Conservation (phyloP, 2,329 filamentous ascomycete species). For the Paecilomyces sp. region DNA sequence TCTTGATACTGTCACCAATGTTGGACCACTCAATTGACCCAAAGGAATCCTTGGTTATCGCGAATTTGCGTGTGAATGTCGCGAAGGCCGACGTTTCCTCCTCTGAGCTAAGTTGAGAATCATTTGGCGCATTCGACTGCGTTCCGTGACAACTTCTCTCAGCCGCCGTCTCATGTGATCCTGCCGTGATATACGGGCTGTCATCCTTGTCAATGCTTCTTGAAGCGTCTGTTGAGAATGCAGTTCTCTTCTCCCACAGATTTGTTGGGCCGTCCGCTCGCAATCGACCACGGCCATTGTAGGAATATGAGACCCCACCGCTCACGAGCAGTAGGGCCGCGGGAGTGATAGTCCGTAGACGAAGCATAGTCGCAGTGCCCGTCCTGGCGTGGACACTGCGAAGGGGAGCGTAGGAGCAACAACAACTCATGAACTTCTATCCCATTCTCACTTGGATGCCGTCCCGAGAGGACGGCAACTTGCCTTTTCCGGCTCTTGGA, state of each 20-base stretch:
- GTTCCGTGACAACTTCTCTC: background rate
- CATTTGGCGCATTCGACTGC: background rate
- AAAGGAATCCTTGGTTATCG: constrained; percentile 32
- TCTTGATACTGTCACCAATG: constrained; percentile 52
- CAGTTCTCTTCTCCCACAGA: constrained; percentile 13
- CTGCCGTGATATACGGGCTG: background rate
- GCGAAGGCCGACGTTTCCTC: constrained; percentile 33
- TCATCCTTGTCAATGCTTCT: constrained; percentile 6
- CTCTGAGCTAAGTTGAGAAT: constrained; percentile 7
- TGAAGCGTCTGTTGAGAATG: constrained; percentile 16
- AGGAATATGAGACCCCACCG: constrained; percentile 18
- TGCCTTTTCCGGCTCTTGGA: background rate
- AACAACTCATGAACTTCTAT: background rate
- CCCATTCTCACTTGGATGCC: background rate
- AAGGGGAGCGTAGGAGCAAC: constrained; percentile 4
- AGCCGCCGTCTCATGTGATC: background rate
- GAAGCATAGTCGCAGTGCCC: constrained; percentile 24
- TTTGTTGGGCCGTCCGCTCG: constrained; percentile 12
- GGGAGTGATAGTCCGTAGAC: constrained; percentile 27
- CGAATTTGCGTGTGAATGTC: constrained; percentile 45
- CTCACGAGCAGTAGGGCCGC: constrained; percentile 20
- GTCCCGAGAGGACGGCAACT: background rate
- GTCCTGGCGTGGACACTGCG: constrained; percentile 21
- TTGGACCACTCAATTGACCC: constrained; percentile 35
- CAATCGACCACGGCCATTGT: constrained; percentile 17